Evolutionary conservation across 2,329 filamentous ascomycete species (phyloP).

Genomic region (Penicillium sp.): DNA sequence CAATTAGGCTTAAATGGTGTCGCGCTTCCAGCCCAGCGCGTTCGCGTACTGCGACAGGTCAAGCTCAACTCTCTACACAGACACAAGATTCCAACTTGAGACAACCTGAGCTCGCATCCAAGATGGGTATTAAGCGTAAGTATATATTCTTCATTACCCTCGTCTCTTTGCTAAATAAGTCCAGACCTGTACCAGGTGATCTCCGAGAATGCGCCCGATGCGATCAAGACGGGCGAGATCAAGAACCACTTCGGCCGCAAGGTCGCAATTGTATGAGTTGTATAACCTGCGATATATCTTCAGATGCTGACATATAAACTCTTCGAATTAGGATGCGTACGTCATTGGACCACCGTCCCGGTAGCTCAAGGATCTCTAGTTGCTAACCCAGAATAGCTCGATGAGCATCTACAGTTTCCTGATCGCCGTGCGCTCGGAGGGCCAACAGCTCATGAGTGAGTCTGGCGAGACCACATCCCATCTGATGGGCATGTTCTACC

Average conservation of each 20-base stretch:
- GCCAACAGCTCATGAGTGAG: constrained; percentile 91
- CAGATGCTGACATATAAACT: constrained; percentile 15
- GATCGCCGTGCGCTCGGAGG: constrained; percentile 91
- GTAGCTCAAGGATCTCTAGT: neutral
- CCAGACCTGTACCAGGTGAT: constrained; percentile 67
- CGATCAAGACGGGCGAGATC: constrained; percentile 93
- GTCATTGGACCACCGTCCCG: constrained; percentile 10
- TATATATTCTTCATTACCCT: constrained; percentile 27
- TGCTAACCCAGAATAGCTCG: constrained; percentile 49
- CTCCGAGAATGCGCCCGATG: constrained; percentile 86
- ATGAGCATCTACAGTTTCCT: constrained; percentile 99
- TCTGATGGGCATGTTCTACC: constrained; percentile 99
- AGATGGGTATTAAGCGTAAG: constrained; percentile 47
- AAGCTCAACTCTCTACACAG: constrained; percentile 2
- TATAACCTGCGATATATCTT: neutral
- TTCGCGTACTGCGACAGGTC: constrained; percentile 9
- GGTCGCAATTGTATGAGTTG: constrained; percentile 68
- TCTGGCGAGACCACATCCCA: constrained; percentile 94
- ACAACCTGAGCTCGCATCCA: constrained; percentile 9
- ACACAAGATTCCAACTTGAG: neutral
- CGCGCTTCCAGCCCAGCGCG: constrained; percentile 14
- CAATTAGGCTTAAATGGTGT: constrained; percentile 15
- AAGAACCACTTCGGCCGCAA: constrained; percentile 98
- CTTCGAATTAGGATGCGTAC: constrained; percentile 49
- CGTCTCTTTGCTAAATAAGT: constrained; percentile 42